Base-by-base conservation (phyloP, 202 grass and related monocot species). In the Carex arenaria region DNA sequence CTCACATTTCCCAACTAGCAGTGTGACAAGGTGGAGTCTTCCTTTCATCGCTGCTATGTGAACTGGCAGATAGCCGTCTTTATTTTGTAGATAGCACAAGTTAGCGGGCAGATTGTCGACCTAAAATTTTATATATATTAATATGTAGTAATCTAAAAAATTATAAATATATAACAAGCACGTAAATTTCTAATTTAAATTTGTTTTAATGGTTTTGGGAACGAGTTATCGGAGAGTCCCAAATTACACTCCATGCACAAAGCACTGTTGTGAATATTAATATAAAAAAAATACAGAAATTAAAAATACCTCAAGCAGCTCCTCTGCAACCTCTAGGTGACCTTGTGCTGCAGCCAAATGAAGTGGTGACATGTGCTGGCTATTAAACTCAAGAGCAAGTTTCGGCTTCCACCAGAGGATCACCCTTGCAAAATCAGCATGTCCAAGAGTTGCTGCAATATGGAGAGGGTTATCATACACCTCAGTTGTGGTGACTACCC, bases 271-370 rank as follows among this genome's bases (percentile, higher is more conserved):
- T 42, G 38, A 5, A 42, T 42, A 42, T 42, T 42, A 42, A 42
- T 7, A 42, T 4, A 31, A 26, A 20, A 26, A 62, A 62, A 11
- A 62, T 42, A 42, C 4, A 40, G 38, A 62, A 23, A 26, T 0
- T 51, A 31, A 3, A 23, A 74, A 3, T 3, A 77, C 72, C 72
- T 77, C 4, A 4, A 77, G 53, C 72, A 85, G 28, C 14, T 79
- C 83, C n/a, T 79, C 52, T 3, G 31, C 54, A 12, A 67, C 83
- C 3, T 11, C 0, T 19, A 56, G 72, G 61, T 79, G 83, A 42
- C 72, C 61, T 32, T 78, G 13, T 12, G 70, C 31, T 1, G 54
- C 40, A 38, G 83, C 83, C 57, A 85, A 85, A 19, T 85, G 83
- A 8, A 85, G 20, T 4, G 61, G 60, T 4, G 84, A 56, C 10